phyloP scores from a whole-genome alignment of 768 basidiomycete species.

The Auricularia heimuer region DNA sequence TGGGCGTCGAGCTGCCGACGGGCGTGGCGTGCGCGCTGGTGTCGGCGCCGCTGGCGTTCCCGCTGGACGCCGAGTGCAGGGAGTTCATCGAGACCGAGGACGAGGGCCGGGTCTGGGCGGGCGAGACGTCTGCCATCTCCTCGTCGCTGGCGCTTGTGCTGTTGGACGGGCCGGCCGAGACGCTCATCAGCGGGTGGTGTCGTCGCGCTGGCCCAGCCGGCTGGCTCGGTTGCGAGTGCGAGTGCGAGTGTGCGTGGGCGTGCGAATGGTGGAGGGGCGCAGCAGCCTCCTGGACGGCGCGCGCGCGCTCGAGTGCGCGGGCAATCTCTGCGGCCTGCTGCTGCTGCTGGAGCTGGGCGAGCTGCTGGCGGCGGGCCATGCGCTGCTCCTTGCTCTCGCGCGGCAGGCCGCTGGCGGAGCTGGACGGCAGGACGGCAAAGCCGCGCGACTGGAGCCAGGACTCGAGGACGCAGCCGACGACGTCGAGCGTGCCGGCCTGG shows the following conservation, averaged over 20 bases:
- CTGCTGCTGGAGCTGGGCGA: neutral
- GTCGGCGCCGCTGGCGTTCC: slow-evolving; percentile 22
- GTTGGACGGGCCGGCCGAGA: neutral
- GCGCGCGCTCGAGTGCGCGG: neutral
- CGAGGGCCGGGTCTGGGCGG: slow-evolving; percentile 10
- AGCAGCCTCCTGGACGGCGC: neutral
- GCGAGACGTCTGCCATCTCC: slow-evolving; percentile 21
- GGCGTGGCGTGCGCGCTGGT: slow-evolving; percentile 53
- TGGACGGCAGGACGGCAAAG: neutral
- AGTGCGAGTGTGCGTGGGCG: neutral
- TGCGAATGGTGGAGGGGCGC: neutral
- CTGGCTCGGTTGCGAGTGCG: neutral
- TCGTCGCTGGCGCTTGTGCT: slow-evolving; percentile 14
- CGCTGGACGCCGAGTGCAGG: neutral
- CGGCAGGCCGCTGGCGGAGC: slow-evolving; percentile 36
- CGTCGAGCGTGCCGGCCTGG: slow-evolving; percentile 86
- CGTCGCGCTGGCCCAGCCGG: neutral
- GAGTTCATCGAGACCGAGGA: slow-evolving; percentile 21
- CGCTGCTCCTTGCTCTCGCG: slow-evolving; percentile 70
- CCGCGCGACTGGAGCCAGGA: slow-evolving; percentile 77
- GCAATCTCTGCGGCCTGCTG: neutral
- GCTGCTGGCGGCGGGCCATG: slow-evolving; percentile 47
- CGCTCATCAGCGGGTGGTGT: neutral
- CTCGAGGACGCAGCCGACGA: slow-evolving; percentile 88
- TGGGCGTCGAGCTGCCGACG: slow-evolving; percentile 47